Evolutionary conservation across 2,329 filamentous ascomycete genomes (phyloP), one percentile per base, ranked within the genome.

Genomic region (Aspergillus hiratsukae): DNA sequence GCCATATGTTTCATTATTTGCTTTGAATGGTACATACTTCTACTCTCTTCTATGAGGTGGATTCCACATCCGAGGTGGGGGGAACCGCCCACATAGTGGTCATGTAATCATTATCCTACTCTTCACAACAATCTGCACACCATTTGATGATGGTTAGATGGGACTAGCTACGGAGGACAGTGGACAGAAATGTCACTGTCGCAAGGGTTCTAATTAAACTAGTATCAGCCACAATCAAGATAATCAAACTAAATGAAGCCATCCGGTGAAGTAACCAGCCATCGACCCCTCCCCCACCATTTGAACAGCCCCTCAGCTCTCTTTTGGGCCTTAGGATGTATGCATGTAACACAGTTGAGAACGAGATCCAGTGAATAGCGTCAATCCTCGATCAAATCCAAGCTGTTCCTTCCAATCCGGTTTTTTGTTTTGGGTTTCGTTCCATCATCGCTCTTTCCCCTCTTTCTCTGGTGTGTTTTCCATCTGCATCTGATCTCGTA

Each of bases 321-420:
- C 14, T 37, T 17, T 37, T 37, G 31, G 31, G 31, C 31, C 31
- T 17, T 35, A 17, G 14, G 14, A 35, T 17, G 14, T 7, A 35
- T 35, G 31, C 31, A 35, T 37, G 31, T 37, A 37, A 37, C 31
- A 37, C 14, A 17, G 14, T 14, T 37, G 31, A 17, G 31, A 17
- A 37, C 6, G 6, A 14, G 31, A 17, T 37, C 31, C 31, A 37
- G 14, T 37, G 31, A 37, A 37, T 37, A 37, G 31, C 31, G 31
- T 37, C 31, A 37, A 17, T n/a, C 17, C 11, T 17, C 41, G n/a
- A 45, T 19, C 21, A 4, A 46, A 46, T 46, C 43, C 14, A 23
- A 4, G n/a, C 23, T 9, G 43, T 56, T 59, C 52, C 59, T 55
- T 57, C 59, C 61, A 55, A 53, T 56, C 51, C 52, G 51, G 53